Evolutionary conservation across 2,329 filamentous ascomycete species (phyloP).

Genomic region (Exophiala alcalophila): DNA sequence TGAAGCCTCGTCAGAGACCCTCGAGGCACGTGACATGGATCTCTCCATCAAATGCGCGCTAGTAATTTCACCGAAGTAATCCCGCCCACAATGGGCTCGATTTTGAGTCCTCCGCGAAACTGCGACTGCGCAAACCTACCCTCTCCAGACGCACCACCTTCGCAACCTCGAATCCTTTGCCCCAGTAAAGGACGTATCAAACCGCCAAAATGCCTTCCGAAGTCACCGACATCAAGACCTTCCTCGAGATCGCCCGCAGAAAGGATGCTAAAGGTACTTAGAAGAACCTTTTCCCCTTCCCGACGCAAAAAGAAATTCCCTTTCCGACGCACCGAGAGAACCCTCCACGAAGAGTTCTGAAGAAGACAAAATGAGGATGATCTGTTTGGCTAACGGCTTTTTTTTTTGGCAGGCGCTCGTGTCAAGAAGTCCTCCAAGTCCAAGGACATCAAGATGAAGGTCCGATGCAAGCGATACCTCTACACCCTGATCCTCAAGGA

Average conservation of each 20-base stretch:
- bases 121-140: slow-evolving; percentile 2
- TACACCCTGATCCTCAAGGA: slow-evolving; percentile 99
- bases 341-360: too few relatives aligned
- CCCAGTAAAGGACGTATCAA: background rate
- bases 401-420: slow-evolving; percentile 63
- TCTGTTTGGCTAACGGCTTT: background rate
- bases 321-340: too few relatives aligned
- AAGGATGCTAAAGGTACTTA: slow-evolving; percentile 99
- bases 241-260: slow-evolving; percentile 99
- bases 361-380: background rate
- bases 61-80: slow-evolving; percentile 6
- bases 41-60: slow-evolving; percentile 5
- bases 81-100: slow-evolving; percentile 11
- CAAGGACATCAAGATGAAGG: slow-evolving; percentile 96
- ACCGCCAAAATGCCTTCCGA: slow-evolving; percentile 85
- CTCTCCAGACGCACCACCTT: background rate
- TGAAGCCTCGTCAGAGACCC: slow-evolving; percentile 5
- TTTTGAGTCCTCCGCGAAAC: slow-evolving; percentile 2
- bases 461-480: slow-evolving; percentile 92
- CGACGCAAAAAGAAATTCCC: too few relatives aligned
- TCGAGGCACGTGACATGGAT: background rate
- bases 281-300: too few relatives aligned
- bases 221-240: slow-evolving; percentile 98
- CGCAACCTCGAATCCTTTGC: background rate
- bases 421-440: slow-evolving; percentile 94